A percentile compares a stretch with the other conserved stretches of the same genome.
phyloP scores from a whole-genome alignment of 371 early-diverging fungal genomes.

The Fennellomyces sp. region DNA sequence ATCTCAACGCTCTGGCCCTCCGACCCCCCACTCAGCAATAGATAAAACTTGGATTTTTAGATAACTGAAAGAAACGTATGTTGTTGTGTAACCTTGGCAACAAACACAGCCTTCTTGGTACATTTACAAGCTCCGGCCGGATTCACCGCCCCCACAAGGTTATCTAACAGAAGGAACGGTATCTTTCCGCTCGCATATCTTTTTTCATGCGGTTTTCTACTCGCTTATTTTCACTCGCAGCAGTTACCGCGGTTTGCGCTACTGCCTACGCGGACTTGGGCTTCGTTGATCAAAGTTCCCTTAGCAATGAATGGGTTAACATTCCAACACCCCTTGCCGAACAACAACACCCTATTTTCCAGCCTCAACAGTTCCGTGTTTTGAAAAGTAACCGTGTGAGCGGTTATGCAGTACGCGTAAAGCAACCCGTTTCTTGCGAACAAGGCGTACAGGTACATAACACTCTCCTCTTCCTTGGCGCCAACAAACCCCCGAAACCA shows the following conservation, averaged over 20 bases:
- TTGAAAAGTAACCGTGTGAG: slow-evolving; percentile 19
- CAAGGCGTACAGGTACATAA: slow-evolving; percentile 30
- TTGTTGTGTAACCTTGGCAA: not conserved
- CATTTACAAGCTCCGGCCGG: too few species aligned
- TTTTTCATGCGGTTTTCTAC: not conserved
- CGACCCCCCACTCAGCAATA: not conserved
- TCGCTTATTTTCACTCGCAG: not conserved
- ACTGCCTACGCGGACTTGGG: not conserved
- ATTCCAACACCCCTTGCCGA: not conserved
- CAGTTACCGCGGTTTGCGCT: not conserved
- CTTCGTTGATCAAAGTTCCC: not conserved
- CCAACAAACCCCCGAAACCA: too few species aligned
- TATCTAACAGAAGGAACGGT: not conserved
- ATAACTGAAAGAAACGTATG: not conserved
- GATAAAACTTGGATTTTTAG: not conserved
- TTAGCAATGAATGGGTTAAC: too few species aligned
- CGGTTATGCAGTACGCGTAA: slow-evolving; percentile 33
- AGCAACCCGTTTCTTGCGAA: slow-evolving; percentile 36
- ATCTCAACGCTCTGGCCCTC: not conserved
- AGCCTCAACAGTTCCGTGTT: slow-evolving; percentile 6
- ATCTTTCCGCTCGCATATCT: not conserved
- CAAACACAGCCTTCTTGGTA: not conserved
- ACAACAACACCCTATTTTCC: not conserved
- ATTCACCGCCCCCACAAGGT: too few species aligned
- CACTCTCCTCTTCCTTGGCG: not conserved